Base-by-base conservation (phyloP, 2,329 filamentous ascomycete genomes). In the Monilinia aucupariae region DNA sequence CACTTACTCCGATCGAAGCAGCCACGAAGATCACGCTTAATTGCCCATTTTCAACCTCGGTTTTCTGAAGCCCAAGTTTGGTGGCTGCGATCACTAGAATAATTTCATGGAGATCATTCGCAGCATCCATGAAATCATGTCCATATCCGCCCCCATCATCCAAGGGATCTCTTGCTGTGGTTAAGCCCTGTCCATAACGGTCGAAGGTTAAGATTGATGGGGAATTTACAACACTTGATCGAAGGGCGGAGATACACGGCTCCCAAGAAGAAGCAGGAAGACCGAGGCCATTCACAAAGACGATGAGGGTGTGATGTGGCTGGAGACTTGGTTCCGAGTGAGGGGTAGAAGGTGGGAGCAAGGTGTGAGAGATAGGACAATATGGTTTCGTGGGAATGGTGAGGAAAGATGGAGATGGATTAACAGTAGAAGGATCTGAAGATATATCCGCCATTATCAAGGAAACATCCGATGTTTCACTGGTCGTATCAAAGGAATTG, bases 181-280 rank as follows among this genome's bases (percentile, higher is more conserved):
- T 70, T 3, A 66, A 61, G 2, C 71, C 71, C 64, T 72, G 71
- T 2, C 69, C 69, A 58, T 66, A 72, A 64, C 65, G 71, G 60
- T 75, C 74, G 48, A 74, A 75, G 2, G 73, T 75, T 15, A 75
- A 63, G 20, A 75, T 70, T 59, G 70, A 68, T 47, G 73, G 71
- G 53, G 65, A 66, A 4, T 66, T 65, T 17, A 61, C 59, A 27
- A 67, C 2, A 52, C 59, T 43, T 62, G 56, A 45, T 60, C 64
- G 59, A 22, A 75, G 45, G 17, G 69, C 62, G 32, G 70, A 66
- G 39, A 75, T 74, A 30, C 65, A 60, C 25, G 67, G 68, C 12
- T 67, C 55, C 72, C 73, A 75, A 20, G 65, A 67, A 1, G 58
- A 59, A 20, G 74, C 70, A 7, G 73, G 67, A 12, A 74, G 69